Percentiles rank a stretch among this genome's conserved stretches.
phyloP scores from a whole-genome alignment of 2,329 filamentous ascomycete species.

The Sporothrix curviconia region DNA sequence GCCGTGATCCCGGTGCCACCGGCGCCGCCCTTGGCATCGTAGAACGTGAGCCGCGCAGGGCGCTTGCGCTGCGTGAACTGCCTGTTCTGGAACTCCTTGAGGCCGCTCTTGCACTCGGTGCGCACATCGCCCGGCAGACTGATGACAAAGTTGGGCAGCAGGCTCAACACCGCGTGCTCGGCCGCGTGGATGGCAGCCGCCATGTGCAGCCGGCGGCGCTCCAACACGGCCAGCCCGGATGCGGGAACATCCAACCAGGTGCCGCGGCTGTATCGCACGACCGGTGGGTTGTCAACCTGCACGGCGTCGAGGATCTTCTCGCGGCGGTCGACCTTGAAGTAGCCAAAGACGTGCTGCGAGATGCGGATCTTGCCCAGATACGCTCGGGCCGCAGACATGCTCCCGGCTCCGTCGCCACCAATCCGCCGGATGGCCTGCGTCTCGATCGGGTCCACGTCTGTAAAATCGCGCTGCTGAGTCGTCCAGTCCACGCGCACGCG shows the following conservation, averaged over 20 bases:
- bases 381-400: slow-evolving; percentile 51
- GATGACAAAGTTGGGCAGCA: slow-evolving; percentile 88
- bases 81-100: slow-evolving; percentile 74
- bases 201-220: slow-evolving; percentile 65
- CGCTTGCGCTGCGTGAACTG: slow-evolving; percentile 64
- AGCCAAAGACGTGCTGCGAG: slow-evolving; percentile 84
- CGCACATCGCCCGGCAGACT: slow-evolving; percentile 84
- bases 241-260: slow-evolving; percentile 94
- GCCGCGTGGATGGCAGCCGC: slow-evolving; percentile 91
- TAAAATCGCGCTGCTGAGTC: slow-evolving; percentile 86
- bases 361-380: slow-evolving; percentile 86
- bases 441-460: slow-evolving; percentile 87
- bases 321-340: slow-evolving; percentile 90
- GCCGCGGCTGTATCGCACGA: slow-evolving; percentile 76
- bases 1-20: slow-evolving; percentile 79
- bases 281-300: slow-evolving; percentile 86
- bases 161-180: slow-evolving; percentile 79
- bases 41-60: slow-evolving; percentile 84
- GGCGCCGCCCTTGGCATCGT: slow-evolving; percentile 85
- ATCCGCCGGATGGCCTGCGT: slow-evolving; percentile 75
- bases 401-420: not conserved
- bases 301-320: slow-evolving; percentile 85
- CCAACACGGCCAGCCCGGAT: slow-evolving; percentile 69
- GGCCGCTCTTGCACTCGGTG: slow-evolving; percentile 84
- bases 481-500: slow-evolving; percentile 91